These are phyloP conservation scores for Carex sylvatica DNA, from an alignment of 202 grass and related monocot species.

Conservation along the genomic window DNA sequence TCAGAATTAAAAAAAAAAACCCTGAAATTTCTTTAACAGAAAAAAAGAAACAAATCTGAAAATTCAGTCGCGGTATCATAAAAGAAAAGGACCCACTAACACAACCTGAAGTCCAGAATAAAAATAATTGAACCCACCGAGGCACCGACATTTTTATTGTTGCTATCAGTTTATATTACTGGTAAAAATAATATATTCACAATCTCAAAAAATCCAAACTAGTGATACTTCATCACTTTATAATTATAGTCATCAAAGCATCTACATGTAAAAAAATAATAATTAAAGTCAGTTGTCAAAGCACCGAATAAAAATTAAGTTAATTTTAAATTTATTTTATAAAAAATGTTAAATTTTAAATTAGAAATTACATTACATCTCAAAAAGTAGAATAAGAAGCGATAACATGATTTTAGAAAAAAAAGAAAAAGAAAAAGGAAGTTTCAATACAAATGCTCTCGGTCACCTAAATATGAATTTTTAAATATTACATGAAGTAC, in stretches of 20 bases:
- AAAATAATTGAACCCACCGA: neutral
- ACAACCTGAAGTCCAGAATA: neutral
- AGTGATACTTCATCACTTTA: neutral
- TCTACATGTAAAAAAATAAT: too few species aligned
- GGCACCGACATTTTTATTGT: neutral
- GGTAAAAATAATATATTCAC: neutral
- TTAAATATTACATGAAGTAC: neutral
- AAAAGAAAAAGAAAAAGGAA: too few species aligned
- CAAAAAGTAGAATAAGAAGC: too few species aligned
- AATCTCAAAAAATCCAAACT: neutral
- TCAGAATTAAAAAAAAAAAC: neutral
- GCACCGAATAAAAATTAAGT: too few species aligned
- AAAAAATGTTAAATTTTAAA: too few species aligned
- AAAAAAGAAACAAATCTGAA: neutral
- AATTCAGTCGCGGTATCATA: constrained; percentile 7
- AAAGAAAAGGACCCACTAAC: neutral
- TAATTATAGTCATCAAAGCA: neutral
- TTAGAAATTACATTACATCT: too few species aligned
- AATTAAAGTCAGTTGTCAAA: too few species aligned
- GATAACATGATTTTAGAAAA: too few species aligned
- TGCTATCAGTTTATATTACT: neutral
- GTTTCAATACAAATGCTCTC: neutral
- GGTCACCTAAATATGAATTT: neutral
- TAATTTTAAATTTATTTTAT: too few species aligned
- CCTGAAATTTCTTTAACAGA: neutral